Evolutionary conservation across 306 rosid genomes (phyloP).

Genomic region (Myrica gale): DNA sequence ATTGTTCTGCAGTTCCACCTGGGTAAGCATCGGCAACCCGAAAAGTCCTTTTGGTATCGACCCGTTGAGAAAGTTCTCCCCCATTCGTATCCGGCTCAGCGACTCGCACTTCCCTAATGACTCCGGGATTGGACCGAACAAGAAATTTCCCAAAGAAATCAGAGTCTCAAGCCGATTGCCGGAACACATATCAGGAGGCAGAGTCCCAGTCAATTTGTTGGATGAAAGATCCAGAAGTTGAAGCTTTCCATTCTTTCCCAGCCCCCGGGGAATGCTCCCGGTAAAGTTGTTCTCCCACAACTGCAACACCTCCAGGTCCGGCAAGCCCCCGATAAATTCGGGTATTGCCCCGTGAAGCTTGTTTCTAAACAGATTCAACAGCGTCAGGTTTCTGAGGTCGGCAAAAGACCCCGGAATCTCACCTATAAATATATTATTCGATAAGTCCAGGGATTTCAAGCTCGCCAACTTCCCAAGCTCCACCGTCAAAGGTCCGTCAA

Average conservation of each 20-base stretch:
- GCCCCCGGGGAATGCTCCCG: slow-evolving; percentile 65
- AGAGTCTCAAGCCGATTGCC: slow-evolving; percentile 73
- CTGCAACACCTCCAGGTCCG: slow-evolving; percentile 75
- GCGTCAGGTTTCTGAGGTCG: slow-evolving; percentile 66
- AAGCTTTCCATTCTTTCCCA: slow-evolving; percentile 81
- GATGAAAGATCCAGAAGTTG: slow-evolving; percentile 70
- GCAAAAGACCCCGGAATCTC: slow-evolving; percentile 72
- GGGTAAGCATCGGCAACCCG: slow-evolving; percentile 64
- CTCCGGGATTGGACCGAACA: slow-evolving; percentile 86
- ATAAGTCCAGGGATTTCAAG: slow-evolving; percentile 85
- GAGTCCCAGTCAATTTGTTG: slow-evolving; percentile 74
- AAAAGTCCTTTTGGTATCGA: slow-evolving; percentile 83
- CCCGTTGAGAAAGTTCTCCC: slow-evolving; percentile 79
- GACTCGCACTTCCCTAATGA: slow-evolving; percentile 71
- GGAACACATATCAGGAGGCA: slow-evolving; percentile 72
- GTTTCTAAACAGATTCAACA: slow-evolving; percentile 75
- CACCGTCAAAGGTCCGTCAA: slow-evolving; percentile 64
- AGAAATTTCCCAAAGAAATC: slow-evolving; percentile 69
- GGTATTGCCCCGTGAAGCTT: slow-evolving; percentile 93
- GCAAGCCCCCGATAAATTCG: slow-evolving; percentile 69
- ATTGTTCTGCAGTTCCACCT: slow-evolving; percentile 85
- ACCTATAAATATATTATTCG: slow-evolving; percentile 68
- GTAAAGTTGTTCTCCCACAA: slow-evolving; percentile 97
- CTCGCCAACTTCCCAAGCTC: slow-evolving; percentile 70
- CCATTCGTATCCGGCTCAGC: slow-evolving; percentile 78